Percentiles rank a stretch among this genome's conserved stretches.
Evolutionary conservation across 192 early-diverging fungal genomes (phyloP).

Genomic region (Entomortierella lignicola): DNA sequence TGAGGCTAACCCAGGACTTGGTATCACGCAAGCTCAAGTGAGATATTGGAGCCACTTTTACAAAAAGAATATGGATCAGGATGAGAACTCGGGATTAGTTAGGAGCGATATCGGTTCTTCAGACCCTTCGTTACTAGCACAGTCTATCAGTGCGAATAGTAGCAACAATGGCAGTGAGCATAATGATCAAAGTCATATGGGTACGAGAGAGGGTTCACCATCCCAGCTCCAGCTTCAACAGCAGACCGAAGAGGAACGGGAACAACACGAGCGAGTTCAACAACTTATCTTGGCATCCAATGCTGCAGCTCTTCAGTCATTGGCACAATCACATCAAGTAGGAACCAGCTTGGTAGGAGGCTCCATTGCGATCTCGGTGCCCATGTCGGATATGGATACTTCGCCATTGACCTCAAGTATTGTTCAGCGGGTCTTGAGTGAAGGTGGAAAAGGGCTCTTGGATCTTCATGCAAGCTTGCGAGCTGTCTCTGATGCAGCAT

Average conservation of each 20-base stretch:
- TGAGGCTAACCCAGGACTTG: conserved; percentile 18
- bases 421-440: conserved; percentile 43
- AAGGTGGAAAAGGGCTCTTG: conserved; percentile 17
- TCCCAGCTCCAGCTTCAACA: neutral
- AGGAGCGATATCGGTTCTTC: neutral
- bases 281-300: conserved; percentile 24
- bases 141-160: neutral
- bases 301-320: conserved; percentile 22
- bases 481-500: conserved; percentile 7
- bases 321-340: conserved; percentile 11
- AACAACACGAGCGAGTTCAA: conserved; percentile 20
- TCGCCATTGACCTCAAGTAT: conserved; percentile 39
- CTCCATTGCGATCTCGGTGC: conserved; percentile 32
- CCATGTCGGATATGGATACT: conserved; percentile 38
- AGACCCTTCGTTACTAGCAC: neutral
- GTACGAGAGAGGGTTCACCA: neutral
- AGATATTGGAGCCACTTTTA: conserved; percentile 51
- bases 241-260: conserved; percentile 12
- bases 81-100: neutral
- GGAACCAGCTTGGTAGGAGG: conserved; percentile 7
- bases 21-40: conserved; percentile 48
- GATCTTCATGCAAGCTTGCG: conserved; percentile 26
- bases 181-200: neutral
- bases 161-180: neutral
- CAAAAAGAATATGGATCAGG: conserved; percentile 35